Percentiles rank a stretch among this genome's conserved stretches.
Conservation (phyloP, 768 basidiomycete species). For the Tricholoma terreum region DNA sequence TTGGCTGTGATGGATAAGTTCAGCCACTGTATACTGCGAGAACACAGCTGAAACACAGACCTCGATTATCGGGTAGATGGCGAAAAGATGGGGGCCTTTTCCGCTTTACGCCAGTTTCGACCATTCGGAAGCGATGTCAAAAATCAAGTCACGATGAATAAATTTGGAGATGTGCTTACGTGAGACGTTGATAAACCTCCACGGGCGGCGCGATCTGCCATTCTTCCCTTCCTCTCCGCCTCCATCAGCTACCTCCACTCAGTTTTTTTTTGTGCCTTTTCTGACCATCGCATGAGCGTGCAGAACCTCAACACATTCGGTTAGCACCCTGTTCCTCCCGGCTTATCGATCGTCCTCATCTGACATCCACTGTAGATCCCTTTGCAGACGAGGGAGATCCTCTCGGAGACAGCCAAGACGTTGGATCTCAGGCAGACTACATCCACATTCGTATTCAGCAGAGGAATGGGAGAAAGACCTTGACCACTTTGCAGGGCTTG, state of each 20-base stretch:
- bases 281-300: constrained; percentile 85
- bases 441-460: constrained; percentile 98
- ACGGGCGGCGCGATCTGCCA: constrained; percentile 14
- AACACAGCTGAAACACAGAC: constrained; percentile 32
- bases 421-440: constrained; percentile 78
- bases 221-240: constrained; percentile 22
- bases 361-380: constrained; percentile 60
- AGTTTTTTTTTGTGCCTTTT: constrained; percentile 38
- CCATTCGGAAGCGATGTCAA: constrained; percentile 21
- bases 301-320: constrained; percentile 87
- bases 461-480: constrained; percentile 96
- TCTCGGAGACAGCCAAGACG: constrained; percentile 68
- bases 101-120: constrained; percentile 32
- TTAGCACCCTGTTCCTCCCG: constrained; percentile 30
- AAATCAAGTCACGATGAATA: constrained; percentile 7
- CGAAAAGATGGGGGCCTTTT: constrained; percentile 71
- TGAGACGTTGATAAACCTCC: constrained; percentile 22
- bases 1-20: constrained; percentile 49
- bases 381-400: constrained; percentile 93
- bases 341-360: constrained; percentile 20
- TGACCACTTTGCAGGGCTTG: constrained; percentile 96
- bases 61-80: constrained; percentile 61
- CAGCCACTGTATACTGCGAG: background rate
- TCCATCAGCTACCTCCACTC: constrained; percentile 29
- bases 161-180: constrained; percentile 13